These are phyloP conservation scores for Sphenostylis stenocarpa DNA, from an alignment of 306 rosid species.

Conservation along the genomic window DNA sequence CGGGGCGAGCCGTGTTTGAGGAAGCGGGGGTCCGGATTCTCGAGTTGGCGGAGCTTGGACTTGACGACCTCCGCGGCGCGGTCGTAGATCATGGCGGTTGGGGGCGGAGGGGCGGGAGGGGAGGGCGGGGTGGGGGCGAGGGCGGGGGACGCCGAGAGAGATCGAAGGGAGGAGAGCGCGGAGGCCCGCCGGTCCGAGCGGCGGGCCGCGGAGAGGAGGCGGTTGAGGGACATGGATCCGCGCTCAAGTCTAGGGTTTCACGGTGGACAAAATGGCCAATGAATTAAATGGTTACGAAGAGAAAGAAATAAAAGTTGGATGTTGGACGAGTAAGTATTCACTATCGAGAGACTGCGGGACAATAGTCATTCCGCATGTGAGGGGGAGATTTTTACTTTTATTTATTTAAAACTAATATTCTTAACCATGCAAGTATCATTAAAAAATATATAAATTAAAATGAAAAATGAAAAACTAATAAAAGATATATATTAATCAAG, in stretches of 20 bases:
- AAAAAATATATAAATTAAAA: no score
- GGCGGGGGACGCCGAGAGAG: constrained; percentile 34
- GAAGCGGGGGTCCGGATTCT: constrained; percentile 85
- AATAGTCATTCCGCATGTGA: no score
- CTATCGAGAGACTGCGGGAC: neutral
- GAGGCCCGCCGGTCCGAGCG: constrained; percentile 45
- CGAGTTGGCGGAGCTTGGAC: constrained; percentile 62
- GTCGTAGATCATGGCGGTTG: constrained; percentile 88
- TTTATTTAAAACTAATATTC: no score
- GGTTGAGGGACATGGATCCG: constrained; percentile 71
- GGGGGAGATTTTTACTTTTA: no score
- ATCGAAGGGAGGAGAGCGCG: constrained; percentile 27
- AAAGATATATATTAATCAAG: no score
- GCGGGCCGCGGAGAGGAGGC: constrained; percentile 69
- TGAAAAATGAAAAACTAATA: no score
- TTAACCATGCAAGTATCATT: no score
- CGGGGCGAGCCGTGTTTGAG: constrained; percentile 87
- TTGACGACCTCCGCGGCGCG: constrained; percentile 81
- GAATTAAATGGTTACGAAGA: neutral
- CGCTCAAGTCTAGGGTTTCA: constrained; percentile 31
- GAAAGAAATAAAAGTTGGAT: neutral
- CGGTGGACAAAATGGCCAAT: neutral
- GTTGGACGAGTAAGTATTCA: neutral
- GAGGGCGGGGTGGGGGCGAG: constrained; percentile 46
- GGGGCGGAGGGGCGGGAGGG: constrained; percentile 73